Percentiles rank a stretch among this genome's conserved stretches.
These are phyloP conservation scores for Suillus tomentosus DNA, from an alignment of 768 basidiomycete species.

Conservation along the genomic window DNA sequence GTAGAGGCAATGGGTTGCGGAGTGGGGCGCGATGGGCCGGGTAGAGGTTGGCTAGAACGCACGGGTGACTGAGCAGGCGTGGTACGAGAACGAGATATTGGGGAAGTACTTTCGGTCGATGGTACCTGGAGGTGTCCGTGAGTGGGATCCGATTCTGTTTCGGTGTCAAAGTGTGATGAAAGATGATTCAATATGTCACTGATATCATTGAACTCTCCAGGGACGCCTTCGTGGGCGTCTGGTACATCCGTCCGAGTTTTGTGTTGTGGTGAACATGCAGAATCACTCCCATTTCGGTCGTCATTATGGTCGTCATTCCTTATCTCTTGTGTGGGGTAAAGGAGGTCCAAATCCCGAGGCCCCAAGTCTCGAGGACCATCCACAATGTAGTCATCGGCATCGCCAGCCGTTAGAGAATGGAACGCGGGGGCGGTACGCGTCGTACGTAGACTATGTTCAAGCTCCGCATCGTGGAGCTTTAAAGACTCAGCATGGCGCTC, in stretches of 20 bases:
- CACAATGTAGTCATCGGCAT: constrained; percentile 24
- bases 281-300: constrained; percentile 47
- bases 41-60: constrained; percentile 36
- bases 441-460: constrained; percentile 47
- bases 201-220: constrained; percentile 68
- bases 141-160: constrained; percentile 44
- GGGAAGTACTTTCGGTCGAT: constrained; percentile 29
- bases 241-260: constrained; percentile 30
- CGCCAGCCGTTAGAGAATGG: constrained; percentile 69
- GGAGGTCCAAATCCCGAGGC: constrained; percentile 55
- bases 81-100: constrained; percentile 32
- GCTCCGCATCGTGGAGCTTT: constrained; percentile 48
- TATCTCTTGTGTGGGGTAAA: constrained; percentile 47
- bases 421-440: constrained; percentile 79
- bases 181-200: constrained; percentile 78
- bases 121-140: constrained; percentile 44
- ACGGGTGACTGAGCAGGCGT: constrained; percentile 24
- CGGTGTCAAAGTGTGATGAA: constrained; percentile 66
- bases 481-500: constrained; percentile 48
- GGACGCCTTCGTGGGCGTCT: constrained; percentile 49
- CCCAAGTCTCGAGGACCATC: constrained; percentile 35
- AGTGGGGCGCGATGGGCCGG: constrained; percentile 35
- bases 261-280: constrained; percentile 35
- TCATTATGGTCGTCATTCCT: constrained; percentile 17
- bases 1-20: constrained; percentile 55